Percentiles rank a stretch among this genome's conserved stretches.
Evolutionary conservation across 352 stramenopile genomes (phyloP).

Genomic region (Phytophthora podocarpi): DNA sequence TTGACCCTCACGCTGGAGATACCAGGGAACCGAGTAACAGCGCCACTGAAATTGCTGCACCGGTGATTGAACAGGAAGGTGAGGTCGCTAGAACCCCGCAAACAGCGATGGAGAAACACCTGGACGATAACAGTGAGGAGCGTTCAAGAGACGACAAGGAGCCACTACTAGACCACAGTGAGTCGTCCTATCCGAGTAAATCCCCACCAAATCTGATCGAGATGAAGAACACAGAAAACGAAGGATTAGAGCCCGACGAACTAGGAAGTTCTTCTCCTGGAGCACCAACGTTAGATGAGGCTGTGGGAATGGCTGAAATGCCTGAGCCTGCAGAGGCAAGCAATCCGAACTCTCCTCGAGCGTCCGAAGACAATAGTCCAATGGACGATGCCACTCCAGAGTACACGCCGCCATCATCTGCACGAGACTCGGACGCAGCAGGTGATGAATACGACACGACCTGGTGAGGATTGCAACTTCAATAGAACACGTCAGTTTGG

Average conservation of each 20-base stretch:
- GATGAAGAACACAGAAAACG: no score
- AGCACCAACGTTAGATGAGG: neutral
- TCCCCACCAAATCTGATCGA: no score
- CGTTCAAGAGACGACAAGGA: neutral
- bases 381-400: slow-evolving; percentile 22
- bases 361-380: slow-evolving; percentile 11
- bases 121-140: neutral
- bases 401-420: slow-evolving; percentile 28
- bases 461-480: slow-evolving; percentile 16
- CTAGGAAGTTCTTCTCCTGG: no score
- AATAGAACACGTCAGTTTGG: slow-evolving; percentile 22
- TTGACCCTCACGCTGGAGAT: slow-evolving; percentile 21
- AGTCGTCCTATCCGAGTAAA: no score
- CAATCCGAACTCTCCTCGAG: slow-evolving; percentile 11
- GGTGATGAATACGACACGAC: slow-evolving; percentile 11
- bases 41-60: neutral
- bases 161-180: no score
- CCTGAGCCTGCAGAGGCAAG: neutral
- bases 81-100: neutral
- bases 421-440: slow-evolving; percentile 23
- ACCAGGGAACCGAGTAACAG: slow-evolving; percentile 3
- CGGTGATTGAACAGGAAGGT: neutral
- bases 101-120: neutral
- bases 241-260: no score
- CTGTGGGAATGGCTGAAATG: neutral